A percentile compares a stretch with the other conserved stretches of the same genome.
These are phyloP conservation scores for Heterobasidion parviporum DNA, from an alignment of 1,284 basidiomycete species.

Conservation along the genomic window DNA sequence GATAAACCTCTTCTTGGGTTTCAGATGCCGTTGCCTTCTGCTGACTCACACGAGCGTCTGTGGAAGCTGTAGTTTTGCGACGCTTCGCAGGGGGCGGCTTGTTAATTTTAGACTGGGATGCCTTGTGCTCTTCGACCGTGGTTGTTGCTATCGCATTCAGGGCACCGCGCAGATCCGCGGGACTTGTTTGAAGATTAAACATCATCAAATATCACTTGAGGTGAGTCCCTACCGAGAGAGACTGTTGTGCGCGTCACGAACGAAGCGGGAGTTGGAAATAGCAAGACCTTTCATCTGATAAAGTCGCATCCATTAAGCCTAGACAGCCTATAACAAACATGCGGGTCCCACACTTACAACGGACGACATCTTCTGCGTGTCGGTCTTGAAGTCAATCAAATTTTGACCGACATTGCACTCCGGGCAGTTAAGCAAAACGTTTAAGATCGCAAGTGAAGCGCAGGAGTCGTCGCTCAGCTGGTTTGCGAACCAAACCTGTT, in stretches of 20 bases:
- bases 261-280: conserved; percentile 41
- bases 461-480: conserved; percentile 60
- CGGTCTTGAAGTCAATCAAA: conserved; percentile 34
- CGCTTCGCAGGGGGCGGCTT: conserved; percentile 31
- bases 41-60: conserved; percentile 2
- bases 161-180: conserved; percentile 48
- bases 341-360: conserved; percentile 30
- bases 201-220: not conserved
- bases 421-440: conserved; percentile 49
- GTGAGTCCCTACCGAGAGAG: conserved; percentile 37
- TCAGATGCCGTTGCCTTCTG: conserved; percentile 15
- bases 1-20: conserved; percentile 40
- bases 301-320: not conserved
- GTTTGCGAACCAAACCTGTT: conserved; percentile 56
- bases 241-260: conserved; percentile 48
- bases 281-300: conserved; percentile 56
- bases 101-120: conserved; percentile 14
- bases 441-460: conserved; percentile 51
- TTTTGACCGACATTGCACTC: conserved; percentile 37
- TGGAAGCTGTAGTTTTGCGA: conserved; percentile 20
- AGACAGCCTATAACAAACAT: not conserved
- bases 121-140: conserved; percentile 31
- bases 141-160: conserved; percentile 34
- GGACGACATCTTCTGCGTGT: conserved; percentile 47
- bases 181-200: conserved; percentile 23